Percentiles rank a stretch among this genome's conserved stretches.
Evolutionary conservation across 2,329 filamentous ascomycete species (phyloP).

Genomic region (Cladosporium sp.): DNA sequence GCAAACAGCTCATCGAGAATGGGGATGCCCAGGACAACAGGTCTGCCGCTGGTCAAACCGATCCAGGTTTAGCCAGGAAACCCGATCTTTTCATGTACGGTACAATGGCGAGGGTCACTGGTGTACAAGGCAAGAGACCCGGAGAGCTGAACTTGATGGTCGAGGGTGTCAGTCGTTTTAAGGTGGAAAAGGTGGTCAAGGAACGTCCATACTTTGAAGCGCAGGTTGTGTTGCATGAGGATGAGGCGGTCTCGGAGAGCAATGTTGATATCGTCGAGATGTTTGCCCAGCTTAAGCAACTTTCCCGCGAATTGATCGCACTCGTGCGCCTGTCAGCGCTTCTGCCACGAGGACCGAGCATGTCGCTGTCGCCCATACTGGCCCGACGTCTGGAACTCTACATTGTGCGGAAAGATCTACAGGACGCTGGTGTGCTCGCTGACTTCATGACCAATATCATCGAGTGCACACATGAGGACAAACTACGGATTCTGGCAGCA

Average conservation of each 20-base stretch:
- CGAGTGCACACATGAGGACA: constrained; percentile 84
- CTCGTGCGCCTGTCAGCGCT: constrained; percentile 79
- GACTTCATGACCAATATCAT: constrained; percentile 97
- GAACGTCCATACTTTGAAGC: constrained; percentile 85
- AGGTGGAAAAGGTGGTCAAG: constrained; percentile 66
- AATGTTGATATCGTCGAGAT: constrained; percentile 63
- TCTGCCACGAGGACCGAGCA: constrained; percentile 63
- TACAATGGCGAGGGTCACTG: constrained; percentile 55
- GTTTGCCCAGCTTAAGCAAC: constrained; percentile 75
- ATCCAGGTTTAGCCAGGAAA: constrained; percentile 40
- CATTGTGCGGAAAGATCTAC: constrained; percentile 74
- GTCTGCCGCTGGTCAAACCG: constrained; percentile 52
- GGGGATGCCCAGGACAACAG: constrained; percentile 44
- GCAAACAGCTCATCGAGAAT: constrained; percentile 68
- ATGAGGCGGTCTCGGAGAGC: constrained; percentile 45
- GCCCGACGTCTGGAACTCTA: constrained; percentile 81
- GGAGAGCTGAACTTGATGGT: constrained; percentile 75
- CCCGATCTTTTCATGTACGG: constrained; percentile 76
- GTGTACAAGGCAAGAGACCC: constrained; percentile 43
- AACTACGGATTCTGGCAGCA: constrained; percentile 78
- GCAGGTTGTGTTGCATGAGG: constrained; percentile 65
- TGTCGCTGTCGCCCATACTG: constrained; percentile 73
- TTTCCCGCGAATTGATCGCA: constrained; percentile 80
- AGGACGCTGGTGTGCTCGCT: constrained; percentile 78
- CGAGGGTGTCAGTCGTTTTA: constrained; percentile 75